These are phyloP conservation scores for Amborella trichopoda DNA, from an alignment of 164 flowering plant genomes.

Conservation along the genomic window DNA sequence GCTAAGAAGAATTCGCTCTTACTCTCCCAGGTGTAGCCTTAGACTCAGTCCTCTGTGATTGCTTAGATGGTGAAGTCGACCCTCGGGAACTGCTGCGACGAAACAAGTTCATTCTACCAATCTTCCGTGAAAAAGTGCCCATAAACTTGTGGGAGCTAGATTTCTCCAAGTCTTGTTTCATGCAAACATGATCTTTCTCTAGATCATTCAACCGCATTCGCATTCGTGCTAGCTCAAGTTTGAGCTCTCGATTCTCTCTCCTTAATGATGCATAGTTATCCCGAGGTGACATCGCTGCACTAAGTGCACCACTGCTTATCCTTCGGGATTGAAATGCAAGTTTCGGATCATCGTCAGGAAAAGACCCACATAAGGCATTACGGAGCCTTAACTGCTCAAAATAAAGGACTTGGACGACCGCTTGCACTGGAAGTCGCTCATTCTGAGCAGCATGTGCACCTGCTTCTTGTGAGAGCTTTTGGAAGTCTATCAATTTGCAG, in stretches of 20 bases:
- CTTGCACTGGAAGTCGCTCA: slow-evolving; percentile 89
- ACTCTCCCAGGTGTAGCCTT: not conserved
- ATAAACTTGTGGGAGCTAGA: slow-evolving; percentile 61
- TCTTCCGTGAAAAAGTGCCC: slow-evolving; percentile 63
- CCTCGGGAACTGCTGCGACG: slow-evolving; percentile 63
- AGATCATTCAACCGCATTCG: slow-evolving; percentile 86
- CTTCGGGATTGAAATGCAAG: slow-evolving; percentile 70
- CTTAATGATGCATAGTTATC: slow-evolving; percentile 95
- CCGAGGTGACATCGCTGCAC: slow-evolving; percentile 86
- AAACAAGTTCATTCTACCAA: slow-evolving; percentile 55
- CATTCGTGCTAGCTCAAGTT: slow-evolving; percentile 80
- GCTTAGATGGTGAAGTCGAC: slow-evolving; percentile 73
- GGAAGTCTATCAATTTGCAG: slow-evolving; percentile 82
- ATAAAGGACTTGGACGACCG: slow-evolving; percentile 89
- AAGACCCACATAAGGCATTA: slow-evolving; percentile 46
- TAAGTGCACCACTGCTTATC: slow-evolving; percentile 80
- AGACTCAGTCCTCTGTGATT: slow-evolving; percentile 47
- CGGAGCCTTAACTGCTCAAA: slow-evolving; percentile 88
- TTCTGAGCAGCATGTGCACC: slow-evolving; percentile 97
- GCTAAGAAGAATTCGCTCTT: not conserved
- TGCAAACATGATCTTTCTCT: slow-evolving; percentile 86
- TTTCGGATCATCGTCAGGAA: slow-evolving; percentile 53
- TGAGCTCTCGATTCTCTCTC: slow-evolving; percentile 84
- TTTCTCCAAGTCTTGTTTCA: slow-evolving; percentile 74
- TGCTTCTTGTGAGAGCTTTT: slow-evolving; percentile 89